These are phyloP conservation scores for Cutaneotrichosporon cavernicola DNA, from an alignment of 1,284 basidiomycete species.

Conservation along the genomic window DNA sequence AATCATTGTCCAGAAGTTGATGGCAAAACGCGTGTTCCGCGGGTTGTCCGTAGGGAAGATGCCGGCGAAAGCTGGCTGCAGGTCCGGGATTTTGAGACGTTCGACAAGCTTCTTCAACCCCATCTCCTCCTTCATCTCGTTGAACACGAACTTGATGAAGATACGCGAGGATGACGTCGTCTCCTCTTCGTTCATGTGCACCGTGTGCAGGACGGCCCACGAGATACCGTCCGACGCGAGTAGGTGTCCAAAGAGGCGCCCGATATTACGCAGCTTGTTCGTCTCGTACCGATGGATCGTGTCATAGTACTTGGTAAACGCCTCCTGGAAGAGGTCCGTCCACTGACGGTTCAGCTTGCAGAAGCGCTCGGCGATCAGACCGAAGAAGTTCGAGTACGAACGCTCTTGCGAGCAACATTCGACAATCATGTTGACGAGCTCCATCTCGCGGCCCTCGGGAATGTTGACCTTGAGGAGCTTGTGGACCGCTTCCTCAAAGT, in stretches of 20 bases:
- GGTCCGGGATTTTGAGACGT: conserved; percentile 80
- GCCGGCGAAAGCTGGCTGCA: conserved; percentile 69
- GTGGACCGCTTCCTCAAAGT: conserved; percentile 98
- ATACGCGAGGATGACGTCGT: conserved; percentile 95
- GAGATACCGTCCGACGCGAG: conserved; percentile 81
- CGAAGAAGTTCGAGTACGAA: conserved; percentile 94
- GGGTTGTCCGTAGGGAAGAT: conserved; percentile 97
- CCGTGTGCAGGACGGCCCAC: conserved; percentile 78
- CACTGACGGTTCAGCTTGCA: conserved; percentile 92
- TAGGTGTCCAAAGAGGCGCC: conserved; percentile 91
- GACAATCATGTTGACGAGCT: conserved; percentile 97
- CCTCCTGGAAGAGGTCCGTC: conserved; percentile 83
- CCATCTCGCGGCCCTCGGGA: conserved; percentile 90
- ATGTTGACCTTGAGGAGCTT: conserved; percentile 93
- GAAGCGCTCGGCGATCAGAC: conserved; percentile 92
- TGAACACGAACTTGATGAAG: conserved; percentile 94
- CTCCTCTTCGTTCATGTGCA: conserved; percentile 96
- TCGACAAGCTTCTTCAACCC: conserved; percentile 79
- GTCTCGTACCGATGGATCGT: conserved; percentile 99
- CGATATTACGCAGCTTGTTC: conserved; percentile 94
- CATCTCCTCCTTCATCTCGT: conserved; percentile 90
- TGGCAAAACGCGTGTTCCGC: conserved; percentile 93
- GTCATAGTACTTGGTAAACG: conserved; percentile 87
- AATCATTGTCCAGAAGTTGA: conserved; percentile 97
- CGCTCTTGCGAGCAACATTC: conserved; percentile 99